phyloP scores from a whole-genome alignment of 176 grass and related monocot species.

The Carex cristatella region DNA sequence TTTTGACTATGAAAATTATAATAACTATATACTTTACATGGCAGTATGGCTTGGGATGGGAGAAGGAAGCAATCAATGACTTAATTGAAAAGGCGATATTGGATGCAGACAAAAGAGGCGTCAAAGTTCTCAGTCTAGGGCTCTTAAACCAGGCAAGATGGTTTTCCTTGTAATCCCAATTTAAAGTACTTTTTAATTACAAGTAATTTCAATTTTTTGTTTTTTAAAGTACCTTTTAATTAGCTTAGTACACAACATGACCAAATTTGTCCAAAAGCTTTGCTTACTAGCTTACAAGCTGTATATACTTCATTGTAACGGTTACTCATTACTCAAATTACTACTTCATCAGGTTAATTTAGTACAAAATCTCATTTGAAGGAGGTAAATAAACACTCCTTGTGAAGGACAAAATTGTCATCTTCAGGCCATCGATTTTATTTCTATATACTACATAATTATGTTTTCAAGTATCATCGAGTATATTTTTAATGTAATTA shows the following conservation, averaged over 20 bases:
- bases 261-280: not conserved
- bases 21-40: conserved; percentile 15
- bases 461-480: not conserved
- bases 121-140: conserved; percentile 74
- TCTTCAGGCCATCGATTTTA: not conserved
- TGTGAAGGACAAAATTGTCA: not conserved
- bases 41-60: conserved; percentile 58
- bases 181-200: not conserved
- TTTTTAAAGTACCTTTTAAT: not conserved
- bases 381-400: not conserved
- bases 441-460: not conserved
- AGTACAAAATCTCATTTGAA: not conserved
- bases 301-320: not conserved
- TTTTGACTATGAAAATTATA: conserved; percentile 2
- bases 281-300: not conserved
- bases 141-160: conserved; percentile 65
- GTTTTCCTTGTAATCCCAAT: not conserved
- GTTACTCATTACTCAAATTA: not conserved
- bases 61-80: conserved; percentile 63
- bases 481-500: not conserved
- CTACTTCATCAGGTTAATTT: not conserved
- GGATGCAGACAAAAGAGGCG: conserved; percentile 61
- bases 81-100: conserved; percentile 72
- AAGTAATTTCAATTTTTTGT: not conserved
- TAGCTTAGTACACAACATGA: not conserved